A percentile compares a stretch with the other conserved stretches of the same genome.
These are phyloP conservation scores for Colletotrichum ledebouriae DNA, from an alignment of 2,329 filamentous ascomycete species.

Conservation along the genomic window DNA sequence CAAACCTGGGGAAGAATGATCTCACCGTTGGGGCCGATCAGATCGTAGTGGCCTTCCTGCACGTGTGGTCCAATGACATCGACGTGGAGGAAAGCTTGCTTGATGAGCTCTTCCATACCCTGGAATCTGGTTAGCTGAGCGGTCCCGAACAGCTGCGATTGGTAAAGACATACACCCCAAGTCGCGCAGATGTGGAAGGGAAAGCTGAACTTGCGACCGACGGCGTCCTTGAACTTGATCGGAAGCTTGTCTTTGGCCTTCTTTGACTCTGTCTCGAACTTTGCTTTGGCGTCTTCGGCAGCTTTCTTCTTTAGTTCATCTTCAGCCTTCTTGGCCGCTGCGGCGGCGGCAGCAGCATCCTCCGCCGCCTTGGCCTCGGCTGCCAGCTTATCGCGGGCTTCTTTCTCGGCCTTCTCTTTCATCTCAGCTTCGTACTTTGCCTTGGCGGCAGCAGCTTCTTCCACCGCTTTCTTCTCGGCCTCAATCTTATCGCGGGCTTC, in stretches of 20 bases:
- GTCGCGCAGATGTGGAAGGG: constrained; percentile 88
- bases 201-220: constrained; percentile 92
- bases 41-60: constrained; percentile 82
- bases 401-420: constrained; percentile 56
- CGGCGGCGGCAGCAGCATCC: constrained; percentile 53
- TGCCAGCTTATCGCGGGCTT: constrained; percentile 55
- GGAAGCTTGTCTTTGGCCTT: constrained; percentile 73
- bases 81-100: constrained; percentile 85
- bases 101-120: constrained; percentile 90
- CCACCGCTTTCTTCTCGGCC: constrained; percentile 49
- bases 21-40: constrained; percentile 83
- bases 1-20: constrained; percentile 86
- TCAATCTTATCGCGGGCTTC: constrained; percentile 47
- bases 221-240: constrained; percentile 91
- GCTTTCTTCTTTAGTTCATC: constrained; percentile 68
- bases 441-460: constrained; percentile 46
- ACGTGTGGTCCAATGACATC: constrained; percentile 83
- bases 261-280: constrained; percentile 61
- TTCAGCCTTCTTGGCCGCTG: constrained; percentile 65
- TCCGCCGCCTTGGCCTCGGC: constrained; percentile 55
- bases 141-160: background rate
- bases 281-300: constrained; percentile 67
- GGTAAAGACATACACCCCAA: constrained; percentile 75
- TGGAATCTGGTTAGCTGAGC: constrained; percentile 53
- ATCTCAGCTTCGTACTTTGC: constrained; percentile 45